These are phyloP conservation scores for Penicillium expansum DNA, from an alignment of 2,329 filamentous ascomycete genomes.

Conservation along the genomic window DNA sequence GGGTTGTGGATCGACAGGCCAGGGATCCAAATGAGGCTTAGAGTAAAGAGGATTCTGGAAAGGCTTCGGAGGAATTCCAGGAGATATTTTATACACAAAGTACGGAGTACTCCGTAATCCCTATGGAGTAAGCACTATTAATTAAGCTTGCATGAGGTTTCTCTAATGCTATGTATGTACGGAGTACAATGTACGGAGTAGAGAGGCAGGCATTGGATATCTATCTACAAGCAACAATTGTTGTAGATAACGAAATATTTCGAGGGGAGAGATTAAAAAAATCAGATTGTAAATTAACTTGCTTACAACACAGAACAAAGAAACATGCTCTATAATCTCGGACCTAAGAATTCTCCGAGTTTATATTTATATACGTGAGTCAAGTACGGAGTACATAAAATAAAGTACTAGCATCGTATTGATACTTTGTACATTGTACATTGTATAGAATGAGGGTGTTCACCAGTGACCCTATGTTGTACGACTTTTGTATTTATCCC, in stretches of 20 bases:
- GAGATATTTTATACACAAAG: background rate
- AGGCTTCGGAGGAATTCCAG: background rate
- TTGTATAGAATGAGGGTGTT: background rate
- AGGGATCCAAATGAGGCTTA: conserved; percentile 2
- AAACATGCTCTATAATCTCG: background rate
- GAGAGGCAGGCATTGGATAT: background rate
- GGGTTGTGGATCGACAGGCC: conserved; percentile 21
- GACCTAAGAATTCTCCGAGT: background rate
- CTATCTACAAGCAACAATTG: background rate
- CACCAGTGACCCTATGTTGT: background rate
- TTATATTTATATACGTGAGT: background rate
- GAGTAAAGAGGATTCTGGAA: conserved; percentile 3
- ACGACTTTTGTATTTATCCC: no score
- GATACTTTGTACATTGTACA: background rate
- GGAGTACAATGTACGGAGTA: background rate
- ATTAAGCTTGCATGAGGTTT: background rate
- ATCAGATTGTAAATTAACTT: background rate
- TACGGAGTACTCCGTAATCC: no score
- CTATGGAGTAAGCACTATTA: background rate
- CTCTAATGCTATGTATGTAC: no score
- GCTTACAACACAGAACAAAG: no score
- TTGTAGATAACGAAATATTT: background rate
- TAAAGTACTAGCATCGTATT: no score
- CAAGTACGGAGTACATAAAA: no score
- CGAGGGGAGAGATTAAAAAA: background rate